A percentile compares a stretch with the other conserved stretches of the same genome.
These are phyloP conservation scores for Triangularia verruculosa DNA, from an alignment of 2,329 filamentous ascomycete species.

Conservation along the genomic window DNA sequence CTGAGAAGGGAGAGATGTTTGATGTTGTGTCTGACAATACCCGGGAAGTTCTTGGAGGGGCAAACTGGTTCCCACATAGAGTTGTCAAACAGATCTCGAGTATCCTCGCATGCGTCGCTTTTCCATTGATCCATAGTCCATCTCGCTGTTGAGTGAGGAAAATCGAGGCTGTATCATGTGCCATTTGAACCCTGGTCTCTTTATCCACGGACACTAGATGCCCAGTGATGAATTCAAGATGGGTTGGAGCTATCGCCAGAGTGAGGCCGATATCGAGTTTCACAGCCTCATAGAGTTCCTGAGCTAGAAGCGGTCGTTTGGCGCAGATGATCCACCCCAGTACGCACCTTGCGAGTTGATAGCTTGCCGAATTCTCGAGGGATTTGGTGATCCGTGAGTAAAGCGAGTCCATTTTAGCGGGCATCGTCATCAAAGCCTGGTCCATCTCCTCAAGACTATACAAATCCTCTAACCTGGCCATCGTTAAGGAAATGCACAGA, in stretches of 20 bases:
- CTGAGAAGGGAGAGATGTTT: conserved; percentile 23
- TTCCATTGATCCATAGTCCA: conserved; percentile 32
- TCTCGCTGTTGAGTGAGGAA: conserved; percentile 28
- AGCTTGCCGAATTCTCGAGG: conserved; percentile 20
- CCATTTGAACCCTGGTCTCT: conserved; percentile 32
- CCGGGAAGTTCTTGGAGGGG: conserved; percentile 27
- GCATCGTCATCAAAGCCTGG: conserved; percentile 21
- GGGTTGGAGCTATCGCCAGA: conserved; percentile 25
- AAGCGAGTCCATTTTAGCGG: conserved; percentile 24
- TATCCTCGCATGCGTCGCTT: conserved; percentile 32
- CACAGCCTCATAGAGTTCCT: conserved; percentile 35
- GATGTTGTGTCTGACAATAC: not conserved
- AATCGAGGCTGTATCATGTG: conserved; percentile 37
- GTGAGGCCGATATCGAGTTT: conserved; percentile 32
- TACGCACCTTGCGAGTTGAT: conserved; percentile 33
- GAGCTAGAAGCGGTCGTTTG: conserved; percentile 31
- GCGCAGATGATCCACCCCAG: conserved; percentile 37
- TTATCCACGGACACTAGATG: conserved; percentile 37
- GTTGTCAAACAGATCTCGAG: conserved; percentile 34
- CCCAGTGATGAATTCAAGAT: conserved; percentile 32
- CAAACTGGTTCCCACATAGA: conserved; percentile 34
- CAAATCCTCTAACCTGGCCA: conserved; percentile 17
- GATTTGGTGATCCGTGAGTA: conserved; percentile 21
- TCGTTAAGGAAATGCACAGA: conserved; percentile 27
- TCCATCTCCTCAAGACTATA: conserved; percentile 27